Percentiles rank a stretch among this genome's conserved stretches.
Evolutionary conservation across 345 rosid genomes (phyloP).

Genomic region (Gossypium turneri): DNA sequence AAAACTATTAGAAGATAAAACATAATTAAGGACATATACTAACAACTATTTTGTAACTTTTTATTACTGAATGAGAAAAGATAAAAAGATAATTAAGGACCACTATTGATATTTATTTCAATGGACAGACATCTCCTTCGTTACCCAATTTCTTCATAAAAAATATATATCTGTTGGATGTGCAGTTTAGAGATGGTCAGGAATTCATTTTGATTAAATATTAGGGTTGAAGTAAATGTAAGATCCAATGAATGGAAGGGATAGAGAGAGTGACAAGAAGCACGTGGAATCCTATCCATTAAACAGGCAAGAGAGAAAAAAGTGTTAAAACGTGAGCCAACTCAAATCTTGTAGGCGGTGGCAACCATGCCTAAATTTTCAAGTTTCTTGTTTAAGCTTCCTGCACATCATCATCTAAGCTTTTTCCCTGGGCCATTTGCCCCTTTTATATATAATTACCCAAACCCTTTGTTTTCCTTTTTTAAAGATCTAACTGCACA

Average conservation of each 20-base stretch:
- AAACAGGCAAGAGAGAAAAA: constrained; percentile 4
- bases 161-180: too few relatives aligned
- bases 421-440: background rate
- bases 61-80: too few relatives aligned
- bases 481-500: background rate
- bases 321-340: constrained; percentile 16
- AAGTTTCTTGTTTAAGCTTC: background rate
- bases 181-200: too few relatives aligned
- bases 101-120: too few relatives aligned
- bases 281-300: constrained; percentile 26
- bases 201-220: too few relatives aligned
- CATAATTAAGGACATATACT: too few relatives aligned
- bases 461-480: background rate
- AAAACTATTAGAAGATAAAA: background rate
- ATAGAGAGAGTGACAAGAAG: background rate
- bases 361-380: background rate
- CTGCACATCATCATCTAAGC: constrained; percentile 4
- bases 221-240: too few relatives aligned
- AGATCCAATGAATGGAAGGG: background rate
- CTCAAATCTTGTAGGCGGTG: constrained; percentile 15
- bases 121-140: too few relatives aligned
- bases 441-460: background rate
- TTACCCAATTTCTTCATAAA: too few relatives aligned
- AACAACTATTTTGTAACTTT: too few relatives aligned
- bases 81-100: too few relatives aligned